Base-by-base conservation (phyloP, 208 protist species). In the Endotrypanum monterogeii region DNA sequence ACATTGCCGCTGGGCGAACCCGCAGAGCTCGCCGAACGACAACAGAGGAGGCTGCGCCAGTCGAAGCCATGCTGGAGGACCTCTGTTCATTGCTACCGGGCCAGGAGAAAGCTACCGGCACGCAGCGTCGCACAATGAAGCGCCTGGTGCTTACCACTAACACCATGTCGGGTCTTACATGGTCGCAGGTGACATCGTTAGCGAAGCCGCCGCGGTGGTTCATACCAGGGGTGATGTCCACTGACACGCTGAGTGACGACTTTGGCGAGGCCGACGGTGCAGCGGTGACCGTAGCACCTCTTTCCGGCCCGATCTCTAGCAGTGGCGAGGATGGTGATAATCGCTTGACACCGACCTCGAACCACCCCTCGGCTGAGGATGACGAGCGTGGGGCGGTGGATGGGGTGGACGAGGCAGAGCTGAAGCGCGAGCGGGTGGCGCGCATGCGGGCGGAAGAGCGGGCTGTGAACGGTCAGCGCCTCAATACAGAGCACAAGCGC, bases 151-250 rank as follows among this genome's bases (percentile, higher is more conserved):
- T 87, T 61, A 88, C 91, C 16, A 79, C 85, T 0, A 88, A 80
- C 71, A 74, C 76, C 20, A 56, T 95, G 54, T 78, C 65, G 6
- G 89, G 86, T 5, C 52, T 95, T n/a, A 83, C 82, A 51, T 92
- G 83, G 79, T 44, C 18, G 18, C 74, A 80, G 52, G 82, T 93
- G 39, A 66, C 83, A 58, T 56, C 66, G 28, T 41, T 23, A 32
- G 69, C 84, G 54, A 95, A 95, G 80, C 89, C 87, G 11, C 78
- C 87, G 46, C 84, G 85, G 50, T 95, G 91, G 91, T 94, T 87
- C 77, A 71, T 80, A 30, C 82, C 87, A 7, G 87, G 68, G 0
- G 78, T 82, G 25, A 84, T 86, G 83, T 37, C 68, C 8, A 30
- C 32, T 12, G 35, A 57, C 55, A 67, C 48, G 28, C 30, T 48